These are phyloP conservation scores for Mycosphaerella arachidis DNA, from an alignment of 2,329 filamentous ascomycete species.

Conservation along the genomic window DNA sequence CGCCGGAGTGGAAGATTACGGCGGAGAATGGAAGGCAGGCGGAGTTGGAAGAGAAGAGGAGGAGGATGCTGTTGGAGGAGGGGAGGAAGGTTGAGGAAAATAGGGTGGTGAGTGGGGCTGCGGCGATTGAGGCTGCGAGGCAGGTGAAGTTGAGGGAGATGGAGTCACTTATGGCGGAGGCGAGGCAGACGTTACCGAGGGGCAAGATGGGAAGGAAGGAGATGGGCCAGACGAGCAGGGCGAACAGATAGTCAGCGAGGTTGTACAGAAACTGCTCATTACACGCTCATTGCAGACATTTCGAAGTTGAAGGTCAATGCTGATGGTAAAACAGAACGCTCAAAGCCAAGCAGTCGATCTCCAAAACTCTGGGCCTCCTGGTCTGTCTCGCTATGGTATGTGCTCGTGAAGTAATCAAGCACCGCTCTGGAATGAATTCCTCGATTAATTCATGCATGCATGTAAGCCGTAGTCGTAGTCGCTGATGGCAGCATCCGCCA, in stretches of 20 bases:
- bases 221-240: constrained; percentile 24
- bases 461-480: neutral
- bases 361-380: neutral
- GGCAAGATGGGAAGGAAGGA: constrained; percentile 32
- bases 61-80: constrained; percentile 52
- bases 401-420: neutral
- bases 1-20: constrained; percentile 77
- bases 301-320: neutral
- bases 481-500: neutral
- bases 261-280: neutral
- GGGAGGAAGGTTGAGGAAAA: constrained; percentile 51
- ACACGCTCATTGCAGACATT: neutral
- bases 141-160: constrained; percentile 21
- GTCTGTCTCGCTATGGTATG: neutral
- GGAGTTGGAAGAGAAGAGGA: constrained; percentile 60
- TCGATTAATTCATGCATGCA: neutral
- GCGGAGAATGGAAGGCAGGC: constrained; percentile 54
- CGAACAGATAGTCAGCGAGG: neutral
- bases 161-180: constrained; percentile 32
- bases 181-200: constrained; percentile 23
- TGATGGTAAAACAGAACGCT: neutral
- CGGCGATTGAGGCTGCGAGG: constrained; percentile 27
- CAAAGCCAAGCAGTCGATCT: neutral
- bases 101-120: constrained; percentile 26
- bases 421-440: neutral